These are phyloP conservation scores for Candida tammaniensis DNA, from an alignment of 805 yeast species.

Conservation along the genomic window DNA sequence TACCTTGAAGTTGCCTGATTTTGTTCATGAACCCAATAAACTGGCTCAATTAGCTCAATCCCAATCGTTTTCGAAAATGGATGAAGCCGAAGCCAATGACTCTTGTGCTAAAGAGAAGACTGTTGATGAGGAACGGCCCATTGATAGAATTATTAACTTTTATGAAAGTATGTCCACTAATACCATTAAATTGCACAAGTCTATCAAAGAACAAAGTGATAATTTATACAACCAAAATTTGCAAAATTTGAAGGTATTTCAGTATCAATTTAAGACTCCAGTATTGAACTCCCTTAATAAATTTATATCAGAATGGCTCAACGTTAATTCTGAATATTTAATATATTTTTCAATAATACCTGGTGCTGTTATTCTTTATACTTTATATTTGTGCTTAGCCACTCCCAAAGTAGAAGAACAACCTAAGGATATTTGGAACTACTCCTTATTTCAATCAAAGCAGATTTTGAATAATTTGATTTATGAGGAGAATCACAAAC, in stretches of 20 bases:
- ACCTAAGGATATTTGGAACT: background rate
- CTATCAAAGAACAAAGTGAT: conserved; percentile 21
- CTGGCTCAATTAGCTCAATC: background rate
- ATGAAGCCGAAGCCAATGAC: background rate
- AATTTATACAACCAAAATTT: conserved; percentile 14
- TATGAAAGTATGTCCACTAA: conserved; percentile 20
- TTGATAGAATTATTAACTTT: conserved; percentile 18
- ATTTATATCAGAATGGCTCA: conserved; percentile 4
- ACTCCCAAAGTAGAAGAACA: background rate
- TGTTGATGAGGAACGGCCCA: conserved; percentile 7
- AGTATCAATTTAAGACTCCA: background rate
- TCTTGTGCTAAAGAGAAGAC: no score
- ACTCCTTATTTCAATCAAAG: background rate
- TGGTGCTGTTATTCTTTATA: conserved; percentile 1
- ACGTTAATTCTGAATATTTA: conserved; percentile 11
- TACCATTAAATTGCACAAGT: conserved; percentile 16
- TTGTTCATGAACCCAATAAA: background rate
- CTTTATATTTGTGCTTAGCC: conserved; percentile 1
- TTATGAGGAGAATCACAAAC: background rate
- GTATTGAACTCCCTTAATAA: background rate
- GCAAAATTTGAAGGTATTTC: background rate
- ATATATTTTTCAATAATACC: conserved; percentile 9
- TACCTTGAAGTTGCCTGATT: conserved; percentile 16
- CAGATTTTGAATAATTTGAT: conserved; percentile 1
- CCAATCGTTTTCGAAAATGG: conserved; percentile 1